Percentiles rank a stretch among this genome's conserved stretches.
These are phyloP conservation scores for Picochlorum sp. DNA, from an alignment of 139 green algal species.

Conservation along the genomic window DNA sequence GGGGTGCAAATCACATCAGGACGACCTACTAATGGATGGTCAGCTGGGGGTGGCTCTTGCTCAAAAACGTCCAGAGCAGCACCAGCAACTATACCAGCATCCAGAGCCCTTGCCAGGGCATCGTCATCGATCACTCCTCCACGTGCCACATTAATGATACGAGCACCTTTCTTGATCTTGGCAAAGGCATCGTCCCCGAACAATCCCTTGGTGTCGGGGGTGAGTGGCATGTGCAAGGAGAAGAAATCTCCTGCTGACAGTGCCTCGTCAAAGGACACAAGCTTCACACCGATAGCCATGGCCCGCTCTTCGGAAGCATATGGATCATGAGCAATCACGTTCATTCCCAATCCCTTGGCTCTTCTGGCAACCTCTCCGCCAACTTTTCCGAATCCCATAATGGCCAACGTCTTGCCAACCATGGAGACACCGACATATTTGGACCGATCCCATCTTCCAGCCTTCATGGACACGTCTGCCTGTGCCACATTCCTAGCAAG, in stretches of 20 bases:
- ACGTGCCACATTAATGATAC: constrained; percentile 91
- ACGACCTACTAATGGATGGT: constrained; percentile 65
- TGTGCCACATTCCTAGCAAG: constrained; percentile 78
- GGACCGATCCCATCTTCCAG: constrained; percentile 76
- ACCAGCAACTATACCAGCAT: constrained; percentile 65
- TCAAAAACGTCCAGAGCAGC: constrained; percentile 85
- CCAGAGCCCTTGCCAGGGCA: constrained; percentile 70
- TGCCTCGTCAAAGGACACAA: constrained; percentile 83
- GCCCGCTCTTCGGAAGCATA: constrained; percentile 80
- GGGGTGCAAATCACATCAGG: constrained; percentile 87
- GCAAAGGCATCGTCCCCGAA: constrained; percentile 80
- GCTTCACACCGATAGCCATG: constrained; percentile 56
- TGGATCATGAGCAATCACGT: constrained; percentile 84
- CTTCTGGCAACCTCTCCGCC: constrained; percentile 82
- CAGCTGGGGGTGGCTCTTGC: constrained; percentile 65
- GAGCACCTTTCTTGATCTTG: constrained; percentile 80
- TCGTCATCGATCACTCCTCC: constrained; percentile 90
- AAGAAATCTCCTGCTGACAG: constrained; percentile 72
- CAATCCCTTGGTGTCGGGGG: constrained; percentile 64
- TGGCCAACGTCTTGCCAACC: constrained; percentile 83
- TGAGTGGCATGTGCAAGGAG: constrained; percentile 84
- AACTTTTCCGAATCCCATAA: constrained; percentile 97
- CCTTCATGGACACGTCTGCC: constrained; percentile 85
- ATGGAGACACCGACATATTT: constrained; percentile 79
- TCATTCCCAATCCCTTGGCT: constrained; percentile 76